These are phyloP conservation scores for Sphaceloma murrayae DNA, from an alignment of 2,329 filamentous ascomycete genomes.

Conservation along the genomic window DNA sequence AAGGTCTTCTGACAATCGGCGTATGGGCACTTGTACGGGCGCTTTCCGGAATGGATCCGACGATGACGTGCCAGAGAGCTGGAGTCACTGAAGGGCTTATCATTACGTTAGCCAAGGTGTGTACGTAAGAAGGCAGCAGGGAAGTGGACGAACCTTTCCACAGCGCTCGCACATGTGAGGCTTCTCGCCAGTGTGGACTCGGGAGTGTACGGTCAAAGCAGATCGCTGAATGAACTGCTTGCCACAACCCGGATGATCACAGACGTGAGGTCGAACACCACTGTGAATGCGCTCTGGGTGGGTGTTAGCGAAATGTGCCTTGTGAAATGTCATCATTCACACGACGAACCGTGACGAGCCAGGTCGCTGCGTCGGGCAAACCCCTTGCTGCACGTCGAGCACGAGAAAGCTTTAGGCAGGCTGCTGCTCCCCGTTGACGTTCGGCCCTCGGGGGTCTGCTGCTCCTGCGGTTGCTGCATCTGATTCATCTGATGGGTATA, in stretches of 20 bases:
- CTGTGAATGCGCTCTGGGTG: constrained; percentile 83
- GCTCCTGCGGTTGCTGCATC: constrained; percentile 31
- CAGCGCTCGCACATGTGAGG: constrained; percentile 96
- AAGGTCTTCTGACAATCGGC: constrained; percentile 98
- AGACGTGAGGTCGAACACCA: constrained; percentile 81
- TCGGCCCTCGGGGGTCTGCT: constrained; percentile 31
- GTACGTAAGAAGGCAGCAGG: no score
- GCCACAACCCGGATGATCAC: constrained; percentile 77
- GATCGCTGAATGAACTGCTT: constrained; percentile 98
- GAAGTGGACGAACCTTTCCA: constrained; percentile 86
- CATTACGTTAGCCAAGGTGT: background rate
- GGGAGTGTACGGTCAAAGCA: constrained; percentile 86
- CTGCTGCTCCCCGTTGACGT: constrained; percentile 37
- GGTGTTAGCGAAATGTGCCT: no score
- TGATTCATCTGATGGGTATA: constrained; percentile 31
- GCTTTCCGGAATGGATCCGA: constrained; percentile 87
- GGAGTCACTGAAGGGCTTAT: constrained; percentile 87
- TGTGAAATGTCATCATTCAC: no score
- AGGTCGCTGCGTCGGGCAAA: constrained; percentile 92
- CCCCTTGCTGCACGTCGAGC: constrained; percentile 78
- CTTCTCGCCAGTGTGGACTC: constrained; percentile 96
- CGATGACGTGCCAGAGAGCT: constrained; percentile 89
- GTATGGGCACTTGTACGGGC: constrained; percentile 95
- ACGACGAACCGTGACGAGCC: constrained; percentile 73
- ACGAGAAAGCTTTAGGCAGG: constrained; percentile 70